Percentiles rank a stretch among this genome's conserved stretches.
phyloP scores from a whole-genome alignment of 495 filamentous ascomycete species.

The Penicillium coffeae region DNA sequence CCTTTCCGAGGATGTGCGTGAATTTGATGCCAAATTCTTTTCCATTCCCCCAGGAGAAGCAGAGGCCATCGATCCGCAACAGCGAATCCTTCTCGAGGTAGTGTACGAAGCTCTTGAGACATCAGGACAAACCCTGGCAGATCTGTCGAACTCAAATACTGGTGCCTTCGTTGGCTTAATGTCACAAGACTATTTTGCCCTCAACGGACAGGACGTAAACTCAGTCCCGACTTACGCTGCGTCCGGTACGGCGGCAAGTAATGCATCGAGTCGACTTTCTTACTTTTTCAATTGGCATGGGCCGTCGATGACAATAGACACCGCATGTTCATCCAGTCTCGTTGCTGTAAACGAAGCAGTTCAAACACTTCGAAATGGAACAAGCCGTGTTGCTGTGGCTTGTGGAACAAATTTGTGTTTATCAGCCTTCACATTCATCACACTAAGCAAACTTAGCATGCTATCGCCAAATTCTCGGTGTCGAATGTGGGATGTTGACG shows the following conservation, averaged over 20 bases:
- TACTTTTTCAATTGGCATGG: slow-evolving; percentile 4
- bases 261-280: slow-evolving; percentile 1
- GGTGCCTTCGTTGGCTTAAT: slow-evolving; percentile 1
- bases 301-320: slow-evolving; percentile 4
- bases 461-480: slow-evolving; percentile 28
- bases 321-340: neutral
- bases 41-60: slow-evolving; percentile 17
- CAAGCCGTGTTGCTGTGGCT: neutral
- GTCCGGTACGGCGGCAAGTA: neutral
- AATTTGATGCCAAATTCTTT: slow-evolving; percentile 1
- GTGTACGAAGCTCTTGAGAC: neutral
- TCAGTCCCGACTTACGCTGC: neutral
- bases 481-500: slow-evolving; percentile 40
- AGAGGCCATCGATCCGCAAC: neutral
- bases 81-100: neutral
- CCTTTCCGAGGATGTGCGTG: neutral
- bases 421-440: slow-evolving; percentile 7
- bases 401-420: slow-evolving; percentile 46
- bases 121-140: neutral
- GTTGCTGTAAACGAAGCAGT: slow-evolving; percentile 2
- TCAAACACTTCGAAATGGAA: neutral
- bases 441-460: slow-evolving; percentile 28
- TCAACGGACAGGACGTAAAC: neutral
- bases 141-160: neutral
- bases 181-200: neutral